Evolutionary conservation across 108 stramenopile genomes (phyloP).

Genomic region (Cyclostephanos invisitatus): DNA sequence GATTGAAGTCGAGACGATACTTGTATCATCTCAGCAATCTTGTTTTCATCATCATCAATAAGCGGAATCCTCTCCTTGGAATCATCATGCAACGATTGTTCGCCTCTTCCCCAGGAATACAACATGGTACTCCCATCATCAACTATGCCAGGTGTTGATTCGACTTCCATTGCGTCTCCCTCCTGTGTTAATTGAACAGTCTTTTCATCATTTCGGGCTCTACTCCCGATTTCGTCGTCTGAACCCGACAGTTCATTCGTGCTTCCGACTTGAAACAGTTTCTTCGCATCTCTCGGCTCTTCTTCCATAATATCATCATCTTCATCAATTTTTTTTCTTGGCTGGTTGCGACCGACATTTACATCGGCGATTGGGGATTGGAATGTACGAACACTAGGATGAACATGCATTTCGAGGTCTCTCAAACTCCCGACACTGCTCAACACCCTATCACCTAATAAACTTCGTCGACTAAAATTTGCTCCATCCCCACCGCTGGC

Average conservation of each 20-base stretch:
- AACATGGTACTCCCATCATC: constrained; percentile 26
- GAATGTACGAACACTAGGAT: constrained; percentile 33
- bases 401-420: constrained; percentile 39
- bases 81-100: constrained; percentile 58
- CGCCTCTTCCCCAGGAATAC: constrained; percentile 60
- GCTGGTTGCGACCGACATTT: not conserved
- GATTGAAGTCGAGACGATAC: constrained; percentile 57
- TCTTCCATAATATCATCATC: constrained; percentile 19
- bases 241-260: constrained; percentile 33
- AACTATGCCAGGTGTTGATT: not conserved
- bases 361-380: constrained; percentile 11
- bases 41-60: constrained; percentile 2
- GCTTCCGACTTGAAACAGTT: constrained; percentile 54
- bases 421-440: constrained; percentile 23
- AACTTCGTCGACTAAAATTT: constrained; percentile 6
- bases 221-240: constrained; percentile 19
- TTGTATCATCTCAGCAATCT: constrained; percentile 6
- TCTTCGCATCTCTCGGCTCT: constrained; percentile 1
- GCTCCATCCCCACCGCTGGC: constrained; percentile 32
- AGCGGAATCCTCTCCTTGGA: constrained; percentile 22
- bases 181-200: constrained; percentile 8
- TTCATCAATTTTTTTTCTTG: not conserved
- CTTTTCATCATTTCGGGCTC: not conserved
- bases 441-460: constrained; percentile 12
- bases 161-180: constrained; percentile 11